A percentile compares a stretch with the other conserved stretches of the same genome.
phyloP scores from a whole-genome alignment of 129 eudicot species.

The Pseudognaphalium luteoalbum region DNA sequence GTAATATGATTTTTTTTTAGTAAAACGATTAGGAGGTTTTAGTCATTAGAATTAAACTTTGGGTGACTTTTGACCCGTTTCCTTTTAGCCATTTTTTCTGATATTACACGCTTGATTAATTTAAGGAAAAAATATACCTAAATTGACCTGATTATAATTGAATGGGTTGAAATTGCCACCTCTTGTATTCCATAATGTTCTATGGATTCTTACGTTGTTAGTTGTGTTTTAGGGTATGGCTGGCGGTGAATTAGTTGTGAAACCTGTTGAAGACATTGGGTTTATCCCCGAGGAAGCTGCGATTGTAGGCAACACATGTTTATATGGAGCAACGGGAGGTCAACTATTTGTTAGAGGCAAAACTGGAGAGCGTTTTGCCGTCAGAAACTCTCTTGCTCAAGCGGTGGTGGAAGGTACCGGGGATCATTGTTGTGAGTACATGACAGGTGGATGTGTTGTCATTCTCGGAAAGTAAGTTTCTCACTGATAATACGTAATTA shows the following conservation, averaged over 20 bases:
- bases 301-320: conserved; percentile 91
- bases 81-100: background rate
- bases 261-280: conserved; percentile 72
- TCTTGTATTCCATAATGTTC: conserved; percentile 1
- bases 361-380: conserved; percentile 99
- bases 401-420: conserved; percentile 99
- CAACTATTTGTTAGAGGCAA: conserved; percentile 91
- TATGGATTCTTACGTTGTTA: conserved; percentile 22
- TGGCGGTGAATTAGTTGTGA: conserved; percentile 94
- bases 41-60: conserved; percentile 2
- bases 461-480: conserved; percentile 85
- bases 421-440: conserved; percentile 95
- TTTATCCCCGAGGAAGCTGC: conserved; percentile 92
- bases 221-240: conserved; percentile 82
- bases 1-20: background rate
- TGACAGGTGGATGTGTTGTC: conserved; percentile 98
- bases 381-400: conserved; percentile 92
- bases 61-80: background rate
- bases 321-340: conserved; percentile 99
- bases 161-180: background rate
- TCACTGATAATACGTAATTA: conserved; percentile 1
- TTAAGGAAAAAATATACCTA: background rate
- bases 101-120: background rate
- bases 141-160: background rate
- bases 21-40: background rate